Percentiles rank a stretch among this genome's conserved stretches.
phyloP scores from a whole-genome alignment of 345 rosid species.

The Turnera subulata region DNA sequence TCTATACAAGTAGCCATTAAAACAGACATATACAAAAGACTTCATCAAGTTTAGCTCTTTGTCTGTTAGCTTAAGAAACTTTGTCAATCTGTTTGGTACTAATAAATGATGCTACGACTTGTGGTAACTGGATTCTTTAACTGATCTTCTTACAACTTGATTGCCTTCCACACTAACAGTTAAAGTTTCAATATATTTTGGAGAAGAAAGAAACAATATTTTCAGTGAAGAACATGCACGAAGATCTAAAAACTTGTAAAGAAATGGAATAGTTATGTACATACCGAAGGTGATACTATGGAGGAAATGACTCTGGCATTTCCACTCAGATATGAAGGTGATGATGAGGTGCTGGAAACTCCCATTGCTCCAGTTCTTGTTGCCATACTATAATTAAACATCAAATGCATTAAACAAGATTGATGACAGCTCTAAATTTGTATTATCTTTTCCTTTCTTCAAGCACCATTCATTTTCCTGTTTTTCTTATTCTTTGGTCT shows the following conservation, averaged over 20 bases:
- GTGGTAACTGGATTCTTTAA: no score
- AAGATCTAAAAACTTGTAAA: no score
- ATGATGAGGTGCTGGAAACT: constrained; percentile 48
- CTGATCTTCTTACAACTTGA: no score
- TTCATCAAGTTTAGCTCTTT: no score
- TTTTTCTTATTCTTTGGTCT: background rate
- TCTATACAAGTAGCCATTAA: no score
- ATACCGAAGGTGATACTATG: constrained; percentile 37
- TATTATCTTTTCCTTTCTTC: constrained; percentile 1
- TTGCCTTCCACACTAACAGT: no score
- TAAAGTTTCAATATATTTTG: no score
- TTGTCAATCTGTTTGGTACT: no score
- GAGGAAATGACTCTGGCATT: constrained; percentile 29
- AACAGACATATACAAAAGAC: no score
- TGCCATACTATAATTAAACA: constrained; percentile 38
- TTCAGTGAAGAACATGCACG: background rate
- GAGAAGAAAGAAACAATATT: no score
- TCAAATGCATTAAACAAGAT: background rate
- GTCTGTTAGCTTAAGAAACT: no score
- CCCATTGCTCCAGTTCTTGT: constrained; percentile 49
- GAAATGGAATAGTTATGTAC: constrained; percentile 1
- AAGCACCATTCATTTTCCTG: constrained; percentile 4
- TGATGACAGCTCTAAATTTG: background rate
- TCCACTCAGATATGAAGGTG: constrained; percentile 36
- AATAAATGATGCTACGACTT: no score